Base-by-base conservation (phyloP, 352 stramenopile genomes). In the Thraustochytrium sp. region DNA sequence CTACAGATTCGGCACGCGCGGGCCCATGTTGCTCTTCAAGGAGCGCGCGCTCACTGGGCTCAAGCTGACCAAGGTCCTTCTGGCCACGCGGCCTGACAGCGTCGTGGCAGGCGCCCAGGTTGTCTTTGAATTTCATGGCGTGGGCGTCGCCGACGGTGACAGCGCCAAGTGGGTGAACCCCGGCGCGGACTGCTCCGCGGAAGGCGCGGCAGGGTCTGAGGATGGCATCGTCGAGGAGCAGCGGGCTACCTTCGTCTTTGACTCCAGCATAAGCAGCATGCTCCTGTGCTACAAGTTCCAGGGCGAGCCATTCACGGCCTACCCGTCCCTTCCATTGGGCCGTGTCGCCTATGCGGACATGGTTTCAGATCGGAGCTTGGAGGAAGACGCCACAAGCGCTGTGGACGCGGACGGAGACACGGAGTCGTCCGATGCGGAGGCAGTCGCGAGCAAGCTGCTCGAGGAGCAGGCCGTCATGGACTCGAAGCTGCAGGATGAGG, bases 231-330 rank as follows among this genome's bases (percentile, higher is more conserved):
- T 75, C 0, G 26, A 37, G 5, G 62, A 75, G 29, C 37, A 54
- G 37, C 37, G 40, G 23, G 62, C 62, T 13, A 54, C 36, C 2
- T 75, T 75, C 23, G 36, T 1, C 11, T 75, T 75, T 26, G 8
- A 31, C 23, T 9, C 2, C 8, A 37, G 23, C 16, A 55, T 38
- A 31, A 48, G 13, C 4, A 3, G 53, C 31, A 54, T 75, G 62
- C 21, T 53, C 5, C 62, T 75, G 23, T 75, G 62, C 62, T 75
- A 75, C 62, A 75, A 75, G 40, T 75, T 75, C 23, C 21, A 75
- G 11, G 37, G 53, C 44, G 62, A 75, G 44, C 62, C 62, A 4
- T 75, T 40, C 40, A 13, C 21, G 2, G n/a, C 62, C 4, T 75
- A 55, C 26, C 62, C 62, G 23, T 54, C 62, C 36, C 44, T 75